Conservation (phyloP, 2,329 filamentous ascomycete genomes). For the Tolypocladium paradoxum region DNA sequence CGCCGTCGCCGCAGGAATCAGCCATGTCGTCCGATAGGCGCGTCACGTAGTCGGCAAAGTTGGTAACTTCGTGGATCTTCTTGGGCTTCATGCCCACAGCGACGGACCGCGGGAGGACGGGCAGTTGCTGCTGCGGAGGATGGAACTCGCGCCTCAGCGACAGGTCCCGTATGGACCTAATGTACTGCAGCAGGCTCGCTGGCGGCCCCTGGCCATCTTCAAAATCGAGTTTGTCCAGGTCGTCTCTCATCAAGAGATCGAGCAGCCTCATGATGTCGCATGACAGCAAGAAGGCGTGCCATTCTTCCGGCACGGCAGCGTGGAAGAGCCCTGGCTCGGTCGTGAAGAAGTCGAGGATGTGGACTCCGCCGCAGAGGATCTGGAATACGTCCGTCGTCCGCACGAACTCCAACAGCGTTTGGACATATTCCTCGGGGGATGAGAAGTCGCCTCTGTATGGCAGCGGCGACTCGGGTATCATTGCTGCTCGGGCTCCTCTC, state of each 20-base stretch:
- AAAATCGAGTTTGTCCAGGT: conserved; percentile 37
- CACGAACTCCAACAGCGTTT: conserved; percentile 66
- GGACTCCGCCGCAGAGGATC: conserved; percentile 90
- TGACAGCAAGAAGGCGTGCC: conserved; percentile 66
- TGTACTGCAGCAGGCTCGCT: conserved; percentile 57
- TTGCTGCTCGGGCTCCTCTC: conserved; percentile 10
- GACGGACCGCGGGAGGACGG: conserved; percentile 57
- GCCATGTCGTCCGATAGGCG: conserved; percentile 47
- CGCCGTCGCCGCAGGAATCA: conserved; percentile 40
- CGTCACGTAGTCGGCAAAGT: conserved; percentile 81
- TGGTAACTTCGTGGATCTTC: conserved; percentile 85
- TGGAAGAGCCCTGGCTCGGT: conserved; percentile 74
- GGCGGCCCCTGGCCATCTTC: conserved; percentile 28
- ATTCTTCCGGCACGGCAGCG: conserved; percentile 63
- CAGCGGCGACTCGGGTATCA: conserved; percentile 44
- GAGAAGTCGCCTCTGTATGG: conserved; percentile 62
- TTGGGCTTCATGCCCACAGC: conserved; percentile 91
- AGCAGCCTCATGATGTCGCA: conserved; percentile 66
- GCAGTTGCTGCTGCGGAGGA: conserved; percentile 31
- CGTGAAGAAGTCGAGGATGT: conserved; percentile 94
- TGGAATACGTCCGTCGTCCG: conserved; percentile 67
- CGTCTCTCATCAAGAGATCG: conserved; percentile 70
- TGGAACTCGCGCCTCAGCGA: conserved; percentile 54
- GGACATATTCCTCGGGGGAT: conserved; percentile 65
- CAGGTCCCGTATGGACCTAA: conserved; percentile 58